phyloP scores from a whole-genome alignment of 768 basidiomycete genomes.

The Russula olivacea region DNA sequence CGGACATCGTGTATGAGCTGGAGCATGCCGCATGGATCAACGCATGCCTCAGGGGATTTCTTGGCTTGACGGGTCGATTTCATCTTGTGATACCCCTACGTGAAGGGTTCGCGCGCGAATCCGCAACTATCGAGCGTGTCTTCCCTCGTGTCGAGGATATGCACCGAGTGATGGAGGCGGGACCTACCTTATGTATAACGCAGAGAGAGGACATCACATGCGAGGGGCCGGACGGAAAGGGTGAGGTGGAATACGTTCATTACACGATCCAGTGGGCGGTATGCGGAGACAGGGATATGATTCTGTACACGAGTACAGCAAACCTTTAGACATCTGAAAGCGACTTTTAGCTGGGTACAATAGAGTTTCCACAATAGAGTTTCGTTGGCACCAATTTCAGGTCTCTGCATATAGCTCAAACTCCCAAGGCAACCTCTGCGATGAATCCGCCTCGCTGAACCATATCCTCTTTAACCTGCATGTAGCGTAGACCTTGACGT shows the following conservation, averaged over 20 bases:
- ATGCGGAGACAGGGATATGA: not conserved
- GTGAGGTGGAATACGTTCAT: constrained; percentile 64
- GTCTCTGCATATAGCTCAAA: constrained; percentile 53
- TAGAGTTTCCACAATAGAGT: not conserved
- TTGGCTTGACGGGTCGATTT: constrained; percentile 42
- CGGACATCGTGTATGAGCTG: constrained; percentile 51
- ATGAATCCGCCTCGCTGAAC: constrained; percentile 52
- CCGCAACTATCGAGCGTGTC: constrained; percentile 48
- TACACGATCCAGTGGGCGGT: constrained; percentile 67
- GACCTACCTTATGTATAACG: constrained; percentile 41
- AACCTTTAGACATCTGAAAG: not conserved
- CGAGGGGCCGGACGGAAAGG: constrained; percentile 37
- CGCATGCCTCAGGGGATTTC: constrained; percentile 36
- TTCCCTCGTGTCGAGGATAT: constrained; percentile 36
- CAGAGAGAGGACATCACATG: constrained; percentile 51
- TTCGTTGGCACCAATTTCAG: not conserved
- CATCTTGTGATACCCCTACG: constrained; percentile 78
- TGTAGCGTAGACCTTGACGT: constrained; percentile 69
- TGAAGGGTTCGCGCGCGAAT: constrained; percentile 55
- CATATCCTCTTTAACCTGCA: constrained; percentile 74
- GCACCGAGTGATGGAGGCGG: not conserved
- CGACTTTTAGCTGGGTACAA: not conserved
- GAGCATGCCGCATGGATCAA: constrained; percentile 45
- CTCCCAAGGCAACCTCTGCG: constrained; percentile 61
- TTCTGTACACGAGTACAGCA: not conserved